phyloP scores from a whole-genome alignment of 805 yeast species.

The Isabelozyma rhagii region DNA sequence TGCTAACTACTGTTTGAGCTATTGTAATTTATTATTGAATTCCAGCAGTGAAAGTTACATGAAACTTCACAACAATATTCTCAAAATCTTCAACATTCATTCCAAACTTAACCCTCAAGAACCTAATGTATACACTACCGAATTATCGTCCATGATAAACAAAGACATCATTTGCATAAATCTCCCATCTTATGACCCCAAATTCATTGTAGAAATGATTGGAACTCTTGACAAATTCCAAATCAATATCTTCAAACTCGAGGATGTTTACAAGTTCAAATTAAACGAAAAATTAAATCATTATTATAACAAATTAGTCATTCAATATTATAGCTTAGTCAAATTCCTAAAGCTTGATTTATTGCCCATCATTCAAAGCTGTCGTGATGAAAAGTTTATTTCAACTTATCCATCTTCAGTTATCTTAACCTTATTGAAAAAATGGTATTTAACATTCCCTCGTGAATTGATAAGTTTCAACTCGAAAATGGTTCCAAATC shows the following conservation, averaged over 20 bases:
- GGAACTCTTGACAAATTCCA: slow-evolving; percentile 7
- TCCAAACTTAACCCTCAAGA: neutral
- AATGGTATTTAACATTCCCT: slow-evolving; percentile 20
- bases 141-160: neutral
- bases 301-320: slow-evolving; percentile 2
- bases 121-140: neutral
- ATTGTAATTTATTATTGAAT: slow-evolving; percentile 6
- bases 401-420: slow-evolving; percentile 14
- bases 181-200: slow-evolving; percentile 22
- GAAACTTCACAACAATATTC: slow-evolving; percentile 5
- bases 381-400: slow-evolving; percentile 11
- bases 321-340: slow-evolving; percentile 12
- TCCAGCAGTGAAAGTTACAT: slow-evolving; percentile 9
- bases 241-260: neutral
- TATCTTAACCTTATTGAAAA: slow-evolving; percentile 14
- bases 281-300: neutral
- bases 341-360: slow-evolving; percentile 12
- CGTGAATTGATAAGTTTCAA: slow-evolving; percentile 9
- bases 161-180: slow-evolving; percentile 10
- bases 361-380: slow-evolving; percentile 11
- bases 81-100: slow-evolving; percentile 5
- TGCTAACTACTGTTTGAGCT: slow-evolving; percentile 3
- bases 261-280: neutral
- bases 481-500: neutral
- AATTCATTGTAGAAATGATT: slow-evolving; percentile 14